These are phyloP conservation scores for Oropetium thomaeum DNA, from an alignment of 176 grass and related monocot species.

Conservation along the genomic window DNA sequence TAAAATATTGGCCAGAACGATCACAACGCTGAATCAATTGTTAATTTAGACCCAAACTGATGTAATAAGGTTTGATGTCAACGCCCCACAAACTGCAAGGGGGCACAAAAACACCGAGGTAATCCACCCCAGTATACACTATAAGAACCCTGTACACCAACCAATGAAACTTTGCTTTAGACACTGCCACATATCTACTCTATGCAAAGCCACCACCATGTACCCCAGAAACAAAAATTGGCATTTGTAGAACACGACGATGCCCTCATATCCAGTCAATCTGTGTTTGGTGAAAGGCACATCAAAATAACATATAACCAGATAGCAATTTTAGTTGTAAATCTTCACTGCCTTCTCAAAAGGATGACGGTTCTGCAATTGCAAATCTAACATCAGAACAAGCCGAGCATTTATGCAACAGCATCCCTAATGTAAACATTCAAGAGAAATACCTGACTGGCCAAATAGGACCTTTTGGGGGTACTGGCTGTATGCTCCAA, in stretches of 20 bases:
- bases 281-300: background rate
- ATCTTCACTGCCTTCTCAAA: slow-evolving; percentile 82
- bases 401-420: background rate
- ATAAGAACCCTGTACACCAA: slow-evolving; percentile 44
- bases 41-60: slow-evolving; percentile 3
- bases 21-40: background rate
- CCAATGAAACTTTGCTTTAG: slow-evolving; percentile 25
- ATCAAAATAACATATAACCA: background rate
- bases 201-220: slow-evolving; percentile 21
- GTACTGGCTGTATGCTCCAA: slow-evolving; percentile 60
- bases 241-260: slow-evolving; percentile 1
- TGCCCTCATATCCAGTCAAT: background rate
- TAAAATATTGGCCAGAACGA: background rate
- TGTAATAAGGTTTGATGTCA: background rate
- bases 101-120: background rate
- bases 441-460: slow-evolving; percentile 53
- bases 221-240: slow-evolving; percentile 16
- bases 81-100: background rate
- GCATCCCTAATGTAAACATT: background rate
- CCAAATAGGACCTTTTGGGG: slow-evolving; percentile 45
- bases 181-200: slow-evolving; percentile 4
- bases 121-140: slow-evolving; percentile 29
- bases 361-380: slow-evolving; percentile 64
- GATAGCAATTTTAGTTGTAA: slow-evolving; percentile 47
- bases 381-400: slow-evolving; percentile 2